A percentile compares a stretch with the other conserved stretches of the same genome.
phyloP scores from a whole-genome alignment of 1,284 basidiomycete genomes.

The Tilletia setariae region DNA sequence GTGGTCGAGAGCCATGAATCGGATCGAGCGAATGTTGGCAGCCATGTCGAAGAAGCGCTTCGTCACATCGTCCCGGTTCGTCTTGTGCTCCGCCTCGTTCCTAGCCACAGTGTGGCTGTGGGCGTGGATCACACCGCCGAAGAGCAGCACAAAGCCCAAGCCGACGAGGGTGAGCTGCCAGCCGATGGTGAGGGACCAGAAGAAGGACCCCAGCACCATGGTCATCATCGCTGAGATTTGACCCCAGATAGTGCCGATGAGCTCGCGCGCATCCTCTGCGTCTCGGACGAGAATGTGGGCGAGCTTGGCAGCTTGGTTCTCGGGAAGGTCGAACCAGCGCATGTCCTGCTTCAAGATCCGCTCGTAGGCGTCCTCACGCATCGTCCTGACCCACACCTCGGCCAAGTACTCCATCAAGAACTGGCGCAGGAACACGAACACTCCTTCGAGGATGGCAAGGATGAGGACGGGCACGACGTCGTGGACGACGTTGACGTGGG shows the following conservation, averaged over 20 bases:
- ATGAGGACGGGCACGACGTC: slow-evolving; percentile 59
- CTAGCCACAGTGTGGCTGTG: slow-evolving; percentile 69
- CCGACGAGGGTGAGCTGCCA: slow-evolving; percentile 94
- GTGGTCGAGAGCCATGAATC: slow-evolving; percentile 80
- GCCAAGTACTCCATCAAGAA: slow-evolving; percentile 63
- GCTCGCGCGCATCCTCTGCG: slow-evolving; percentile 77
- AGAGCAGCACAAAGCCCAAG: slow-evolving; percentile 78
- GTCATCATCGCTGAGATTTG: slow-evolving; percentile 56
- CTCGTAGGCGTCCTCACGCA: slow-evolving; percentile 66
- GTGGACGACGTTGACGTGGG: slow-evolving; percentile 56
- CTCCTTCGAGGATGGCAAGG: slow-evolving; percentile 70
- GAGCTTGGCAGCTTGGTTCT: slow-evolving; percentile 65
- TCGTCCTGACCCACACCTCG: slow-evolving; percentile 70
- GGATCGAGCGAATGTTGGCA: slow-evolving; percentile 77
- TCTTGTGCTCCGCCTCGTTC: slow-evolving; percentile 77
- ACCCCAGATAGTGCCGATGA: slow-evolving; percentile 72
- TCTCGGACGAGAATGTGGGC: slow-evolving; percentile 83
- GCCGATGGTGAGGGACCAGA: slow-evolving; percentile 81
- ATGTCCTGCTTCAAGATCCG: slow-evolving; percentile 78
- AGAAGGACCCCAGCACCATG: slow-evolving; percentile 63
- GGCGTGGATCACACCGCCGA: slow-evolving; percentile 69
- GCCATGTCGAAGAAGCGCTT: slow-evolving; percentile 84
- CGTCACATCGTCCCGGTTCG: slow-evolving; percentile 75
- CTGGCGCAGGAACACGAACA: slow-evolving; percentile 68
- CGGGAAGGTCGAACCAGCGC: slow-evolving; percentile 76